Conservation (phyloP, 257 asterid genomes). For the Capsicum chinense region DNA sequence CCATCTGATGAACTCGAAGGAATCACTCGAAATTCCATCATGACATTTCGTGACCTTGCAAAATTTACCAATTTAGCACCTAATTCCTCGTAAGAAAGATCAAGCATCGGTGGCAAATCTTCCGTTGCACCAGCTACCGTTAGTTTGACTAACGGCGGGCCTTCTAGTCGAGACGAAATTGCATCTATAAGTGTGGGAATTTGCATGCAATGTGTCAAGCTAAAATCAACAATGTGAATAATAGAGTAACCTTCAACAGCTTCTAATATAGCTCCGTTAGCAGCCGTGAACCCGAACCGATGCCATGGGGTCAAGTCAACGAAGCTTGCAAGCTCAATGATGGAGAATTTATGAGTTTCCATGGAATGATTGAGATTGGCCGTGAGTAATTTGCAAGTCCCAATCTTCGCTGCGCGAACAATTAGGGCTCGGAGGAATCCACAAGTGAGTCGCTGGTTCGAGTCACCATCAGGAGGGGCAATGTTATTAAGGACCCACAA, state of each 20-base stretch:
- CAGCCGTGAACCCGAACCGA: conserved; percentile 90
- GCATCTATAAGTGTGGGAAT: conserved; percentile 89
- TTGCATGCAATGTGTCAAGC: conserved; percentile 94
- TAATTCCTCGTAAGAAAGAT: conserved; percentile 76
- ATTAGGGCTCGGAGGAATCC: conserved; percentile 91
- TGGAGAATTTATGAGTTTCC: conserved; percentile 66
- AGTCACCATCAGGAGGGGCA: conserved; percentile 95
- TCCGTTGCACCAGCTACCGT: conserved; percentile 72
- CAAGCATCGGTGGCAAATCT: conserved; percentile 78
- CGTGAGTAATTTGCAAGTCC: conserved; percentile 66
- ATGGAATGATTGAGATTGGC: conserved; percentile 45
- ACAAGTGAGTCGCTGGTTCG: conserved; percentile 83
- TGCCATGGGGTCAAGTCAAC: conserved; percentile 99
- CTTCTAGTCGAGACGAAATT: conserved; percentile 57
- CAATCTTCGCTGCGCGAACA: conserved; percentile 70
- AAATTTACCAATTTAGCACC: conserved; percentile 73
- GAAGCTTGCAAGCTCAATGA: conserved; percentile 77
- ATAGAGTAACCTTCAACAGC: conserved; percentile 69
- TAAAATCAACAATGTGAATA: conserved; percentile 78
- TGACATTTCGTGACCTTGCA: conserved; percentile 68
- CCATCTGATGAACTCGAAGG: conserved; percentile 64
- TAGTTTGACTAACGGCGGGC: conserved; percentile 68
- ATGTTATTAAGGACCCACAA: conserved; percentile 95
- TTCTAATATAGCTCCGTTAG: conserved; percentile 76
- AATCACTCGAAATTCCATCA: conserved; percentile 68